phyloP scores from a whole-genome alignment of 2,329 filamentous ascomycete genomes.

The Didymella segeticola region DNA sequence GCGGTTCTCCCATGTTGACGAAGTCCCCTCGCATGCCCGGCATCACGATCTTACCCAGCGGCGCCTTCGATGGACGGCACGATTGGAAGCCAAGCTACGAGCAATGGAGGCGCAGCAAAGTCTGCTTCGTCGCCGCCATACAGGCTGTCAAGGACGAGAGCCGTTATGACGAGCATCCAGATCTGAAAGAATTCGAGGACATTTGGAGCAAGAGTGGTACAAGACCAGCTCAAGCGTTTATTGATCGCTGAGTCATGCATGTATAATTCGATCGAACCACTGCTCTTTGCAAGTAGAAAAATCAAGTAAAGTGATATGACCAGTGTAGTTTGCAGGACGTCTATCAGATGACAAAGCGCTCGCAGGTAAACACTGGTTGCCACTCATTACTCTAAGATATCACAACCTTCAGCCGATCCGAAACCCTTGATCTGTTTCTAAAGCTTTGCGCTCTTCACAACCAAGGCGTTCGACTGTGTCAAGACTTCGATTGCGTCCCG shows the following conservation, averaged over 20 bases:
- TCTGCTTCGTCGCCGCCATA: constrained; percentile 11
- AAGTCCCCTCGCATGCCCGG: constrained; percentile 13
- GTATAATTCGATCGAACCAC: background rate
- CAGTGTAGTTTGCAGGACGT: background rate
- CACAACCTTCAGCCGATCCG: background rate
- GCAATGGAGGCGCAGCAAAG: constrained; percentile 14
- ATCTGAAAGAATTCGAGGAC: constrained; percentile 12
- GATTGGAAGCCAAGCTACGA: constrained; percentile 15
- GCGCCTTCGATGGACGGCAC: constrained; percentile 10
- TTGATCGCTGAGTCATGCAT: constrained; percentile 9
- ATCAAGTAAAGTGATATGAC: no score
- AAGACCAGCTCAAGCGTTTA: constrained; percentile 7
- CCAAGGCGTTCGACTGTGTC: constrained; percentile 26
- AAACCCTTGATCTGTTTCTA: background rate
- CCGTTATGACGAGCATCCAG: constrained; percentile 13
- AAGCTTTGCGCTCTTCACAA: constrained; percentile 25
- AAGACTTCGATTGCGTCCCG: constrained; percentile 35
- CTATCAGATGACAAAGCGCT: background rate
- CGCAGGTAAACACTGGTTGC: background rate
- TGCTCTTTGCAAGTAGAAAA: no score
- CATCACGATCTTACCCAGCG: constrained; percentile 8
- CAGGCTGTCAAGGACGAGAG: background rate
- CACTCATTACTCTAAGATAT: background rate
- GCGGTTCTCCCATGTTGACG: constrained; percentile 13
- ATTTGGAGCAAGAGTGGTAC: constrained; percentile 7